Evolutionary conservation across 306 rosid genomes (phyloP), one percentile per base, ranked within the genome.

Genomic region (Malus sieversii): DNA sequence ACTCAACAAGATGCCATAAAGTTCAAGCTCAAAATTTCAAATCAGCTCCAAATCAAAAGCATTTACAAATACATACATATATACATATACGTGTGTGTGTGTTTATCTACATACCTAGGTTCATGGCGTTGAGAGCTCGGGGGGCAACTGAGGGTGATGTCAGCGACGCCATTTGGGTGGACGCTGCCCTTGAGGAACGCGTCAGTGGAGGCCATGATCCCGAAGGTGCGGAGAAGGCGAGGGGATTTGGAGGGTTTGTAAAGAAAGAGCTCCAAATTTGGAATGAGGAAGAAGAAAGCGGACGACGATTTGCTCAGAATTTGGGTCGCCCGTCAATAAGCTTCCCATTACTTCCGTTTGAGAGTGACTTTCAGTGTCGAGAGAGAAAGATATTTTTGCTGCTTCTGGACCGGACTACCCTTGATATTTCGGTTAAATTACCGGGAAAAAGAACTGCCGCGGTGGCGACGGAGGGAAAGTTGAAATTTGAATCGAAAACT

Each of bases 61-160:
- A 14, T 3, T 63, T 4, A 33, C 25, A 10, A 7, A 46, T 46
- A 46, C 1, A 38, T 8, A 33, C 3, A 9, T 30, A 30, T 30
- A 3, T 2, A 2, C 8, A 8, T 40, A 45, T 12, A 1, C 1
- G 25, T 23, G 18, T 46, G 19, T 5, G 7, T 5, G 35, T 33
- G 35, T 33, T 33, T 46, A 16, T 46, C 7, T 40, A 32, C 38
- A 79, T 46, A 92, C 98, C 99, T 81, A 96, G 42, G 68, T 82
- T 88, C 96, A 96, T 92, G 75, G 97, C 99, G 82, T 92, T 96
- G 84, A 96, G 98, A 82, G 99, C 99, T 93, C 87, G 87, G 88
- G 99, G 35, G 85, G 60, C 97, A 98, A 88, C 89, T 96, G 83
- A 96, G 99, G 12, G 99, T 89, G 85, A 96, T 30, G 33, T 4